Evolutionary conservation across 2,329 filamentous ascomycete species (phyloP), one percentile per base, ranked within the genome.

Genomic region (Talaromyces atroroseus): DNA sequence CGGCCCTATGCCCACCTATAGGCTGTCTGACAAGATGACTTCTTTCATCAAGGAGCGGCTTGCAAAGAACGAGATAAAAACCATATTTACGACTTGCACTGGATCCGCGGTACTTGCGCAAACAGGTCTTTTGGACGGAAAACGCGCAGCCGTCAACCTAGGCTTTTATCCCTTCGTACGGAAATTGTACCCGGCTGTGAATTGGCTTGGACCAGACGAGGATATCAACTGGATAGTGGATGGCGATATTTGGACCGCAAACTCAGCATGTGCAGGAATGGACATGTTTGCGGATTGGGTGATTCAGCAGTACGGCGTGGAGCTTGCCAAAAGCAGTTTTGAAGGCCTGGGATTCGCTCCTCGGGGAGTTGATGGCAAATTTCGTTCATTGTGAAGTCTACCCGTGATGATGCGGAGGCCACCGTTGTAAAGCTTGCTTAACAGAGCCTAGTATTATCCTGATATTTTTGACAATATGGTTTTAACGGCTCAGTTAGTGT

Each of bases 241-340:
- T 20, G 56, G 56, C 3, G 42, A 46, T 14, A 29, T 58, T 1
- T 58, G 56, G 56, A 58, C 56, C n/a, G 56, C 50, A 10, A 46
- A 49, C 11, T 46, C 45, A 2, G 56, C 56, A 7, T 45, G 36
- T 16, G 38, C 56, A 3, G 56, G 56, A 11, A 58, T 58, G 56
- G 56, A 58, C 34, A 58, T 58, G 56, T 46, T 58, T 47, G 51
- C 51, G n/a, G 50, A 58, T 29, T 58, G 56, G 56, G 21, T 58
- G 18, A 42, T 57, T 21, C 44, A 57, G 34, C 36, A 53, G 29
- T 53, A 34, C 24, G 49, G 55, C 1, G 10, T 34, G n/a, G 45
- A 57, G 23, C 7, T 49, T 34, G 51, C 49, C 2, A 57, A 57
- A 34, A 14, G 45, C 12, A 38, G 23, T 12, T 57, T 53, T 34